Evolutionary conservation across 1,284 basidiomycete genomes (phyloP), one percentile per base, ranked within the genome.

Genomic region (Pseudozyma thailandica): DNA sequence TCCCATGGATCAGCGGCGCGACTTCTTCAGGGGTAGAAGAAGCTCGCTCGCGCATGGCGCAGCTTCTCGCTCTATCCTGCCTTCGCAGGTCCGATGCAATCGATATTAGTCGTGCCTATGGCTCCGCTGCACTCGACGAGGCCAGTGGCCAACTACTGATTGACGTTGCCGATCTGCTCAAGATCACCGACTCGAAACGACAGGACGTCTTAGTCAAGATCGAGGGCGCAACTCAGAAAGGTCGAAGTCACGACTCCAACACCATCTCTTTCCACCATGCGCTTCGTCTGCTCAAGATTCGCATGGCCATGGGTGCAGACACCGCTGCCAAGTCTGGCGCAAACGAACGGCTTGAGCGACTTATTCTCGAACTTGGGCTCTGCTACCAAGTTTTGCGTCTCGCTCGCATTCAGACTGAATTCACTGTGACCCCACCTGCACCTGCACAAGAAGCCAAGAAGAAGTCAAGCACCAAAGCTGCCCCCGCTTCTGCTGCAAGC

Each of bases 271-370:
- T 72, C 25, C 48, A 52, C 18, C 70, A 72, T 8, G 55, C 55
- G 26, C 55, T 72, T 28, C 55, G 64, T 6, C 50, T 73, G 39
- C 57, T 73, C n/a, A 52, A 70, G 55, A 53, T 60, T n/a, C 64
- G 70, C 12, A 66, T 62, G 54, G 53, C 45, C 4, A 62, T 59
- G 43, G 49, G 50, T n/a, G n/a, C 20, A 12, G 26, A 18, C 3
- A 21, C 26, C 9, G n/a, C 28, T 7, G 13, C 28, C 1, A 10
- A 35, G 12, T 26, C 47, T 23, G 39, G 21, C 16, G 8, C 51
- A 2, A n/a, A 13, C 6, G 43, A 30, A 10, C 47, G 54, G 2
- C 8, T 55, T 15, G 57, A 73, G 45, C 49, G 57, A 16, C 42
- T 70, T 3, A 35, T 65, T 0, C 49, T 73, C 16, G 64, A 64